These are phyloP conservation scores for Xylaria sp. DNA, from an alignment of 2,329 filamentous ascomycete genomes.

Conservation along the genomic window DNA sequence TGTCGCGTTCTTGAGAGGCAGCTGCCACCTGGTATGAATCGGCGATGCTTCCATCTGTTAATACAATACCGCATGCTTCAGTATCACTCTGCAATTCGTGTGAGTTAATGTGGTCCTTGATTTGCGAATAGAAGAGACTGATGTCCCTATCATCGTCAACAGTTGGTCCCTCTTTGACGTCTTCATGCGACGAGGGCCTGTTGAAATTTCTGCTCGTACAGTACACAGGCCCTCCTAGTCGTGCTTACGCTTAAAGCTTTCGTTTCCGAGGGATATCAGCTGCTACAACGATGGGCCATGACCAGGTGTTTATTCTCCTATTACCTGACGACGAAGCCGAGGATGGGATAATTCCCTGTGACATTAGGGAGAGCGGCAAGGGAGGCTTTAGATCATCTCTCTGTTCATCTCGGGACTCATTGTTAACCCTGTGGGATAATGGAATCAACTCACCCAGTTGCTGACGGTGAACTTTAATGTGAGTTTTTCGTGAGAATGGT, in stretches of 20 bases:
- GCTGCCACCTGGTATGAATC: neutral
- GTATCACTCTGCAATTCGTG: slow-evolving; percentile 6
- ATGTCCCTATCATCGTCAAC: neutral
- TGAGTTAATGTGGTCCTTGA: neutral
- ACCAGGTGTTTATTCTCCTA: neutral
- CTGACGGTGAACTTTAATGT: too few species aligned
- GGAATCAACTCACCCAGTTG: too few species aligned
- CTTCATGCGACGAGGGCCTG: neutral
- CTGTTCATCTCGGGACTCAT: neutral
- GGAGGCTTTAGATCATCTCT: neutral
- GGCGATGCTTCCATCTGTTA: slow-evolving; percentile 1
- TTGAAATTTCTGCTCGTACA: neutral
- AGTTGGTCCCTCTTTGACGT: neutral
- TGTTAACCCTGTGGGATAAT: neutral
- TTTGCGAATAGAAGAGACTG: neutral
- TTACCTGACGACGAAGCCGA: neutral
- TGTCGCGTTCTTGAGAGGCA: too few species aligned
- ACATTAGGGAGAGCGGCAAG: neutral
- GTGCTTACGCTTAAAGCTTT: neutral
- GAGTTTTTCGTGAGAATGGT: too few species aligned
- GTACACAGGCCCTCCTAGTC: slow-evolving; percentile 1
- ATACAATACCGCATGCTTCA: slow-evolving; percentile 6
- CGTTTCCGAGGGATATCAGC: slow-evolving; percentile 5
- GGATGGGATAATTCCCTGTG: neutral
- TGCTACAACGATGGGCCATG: slow-evolving; percentile 10